These are phyloP conservation scores for Vachellia collinsii DNA, from an alignment of 306 rosid species.

Conservation along the genomic window DNA sequence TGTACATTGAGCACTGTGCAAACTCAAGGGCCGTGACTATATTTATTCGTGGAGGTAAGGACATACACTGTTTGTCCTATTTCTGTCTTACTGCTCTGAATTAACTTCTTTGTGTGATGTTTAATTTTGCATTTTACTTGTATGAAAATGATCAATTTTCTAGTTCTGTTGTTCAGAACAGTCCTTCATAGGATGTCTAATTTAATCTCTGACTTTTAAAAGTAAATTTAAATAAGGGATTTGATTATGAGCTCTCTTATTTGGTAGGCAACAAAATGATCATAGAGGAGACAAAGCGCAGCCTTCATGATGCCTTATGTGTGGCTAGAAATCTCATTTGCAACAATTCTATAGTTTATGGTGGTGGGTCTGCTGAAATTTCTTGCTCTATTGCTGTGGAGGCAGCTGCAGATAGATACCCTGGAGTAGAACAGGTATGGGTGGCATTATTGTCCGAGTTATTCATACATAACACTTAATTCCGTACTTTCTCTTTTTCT, in stretches of 20 bases:
- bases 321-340: conserved; percentile 98
- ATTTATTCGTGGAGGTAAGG: conserved; percentile 90
- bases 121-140: background rate
- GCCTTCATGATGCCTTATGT: conserved; percentile 91
- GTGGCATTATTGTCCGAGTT: background rate
- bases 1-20: conserved; percentile 97
- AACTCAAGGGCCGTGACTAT: conserved; percentile 94
- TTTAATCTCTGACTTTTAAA: background rate
- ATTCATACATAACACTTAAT: background rate
- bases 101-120: background rate
- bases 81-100: background rate
- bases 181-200: background rate
- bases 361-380: conserved; percentile 97
- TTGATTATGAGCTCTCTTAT: conserved; percentile 23
- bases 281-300: conserved; percentile 97
- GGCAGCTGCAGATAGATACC: conserved; percentile 88
- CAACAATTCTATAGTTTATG: conserved; percentile 94
- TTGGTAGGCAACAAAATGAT: conserved; percentile 93
- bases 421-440: conserved; percentile 91
- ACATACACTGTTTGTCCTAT: background rate
- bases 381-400: conserved; percentile 88
- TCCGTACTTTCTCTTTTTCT: conserved; percentile 1
- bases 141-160: background rate
- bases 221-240: background rate
- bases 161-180: background rate